phyloP scores from a whole-genome alignment of 2,329 filamentous ascomycete species.

The Aspergillus felis region DNA sequence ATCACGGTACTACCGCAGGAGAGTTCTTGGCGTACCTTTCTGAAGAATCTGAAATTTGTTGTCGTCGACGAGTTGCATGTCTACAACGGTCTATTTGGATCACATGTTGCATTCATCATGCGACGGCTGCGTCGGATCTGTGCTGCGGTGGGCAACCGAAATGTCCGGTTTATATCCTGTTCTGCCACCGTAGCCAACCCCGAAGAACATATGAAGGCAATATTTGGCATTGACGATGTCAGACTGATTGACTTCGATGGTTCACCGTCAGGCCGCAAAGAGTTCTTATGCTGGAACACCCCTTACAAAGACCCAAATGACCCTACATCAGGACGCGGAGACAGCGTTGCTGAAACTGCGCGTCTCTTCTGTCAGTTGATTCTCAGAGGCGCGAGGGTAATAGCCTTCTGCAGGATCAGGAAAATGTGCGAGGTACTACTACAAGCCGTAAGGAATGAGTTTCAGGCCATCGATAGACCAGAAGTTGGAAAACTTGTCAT shows the following conservation, averaged over 20 bases:
- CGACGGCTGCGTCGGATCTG: conserved; percentile 81
- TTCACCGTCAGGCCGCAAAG: conserved; percentile 85
- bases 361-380: conserved; percentile 87
- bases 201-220: conserved; percentile 81
- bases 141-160: conserved; percentile 79
- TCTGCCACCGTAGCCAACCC: conserved; percentile 96
- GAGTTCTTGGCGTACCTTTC: conserved; percentile 78
- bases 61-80: conserved; percentile 92
- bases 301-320: conserved; percentile 87
- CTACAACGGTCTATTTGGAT: conserved; percentile 91
- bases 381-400: conserved; percentile 80
- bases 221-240: conserved; percentile 85
- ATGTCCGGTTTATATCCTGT: conserved; percentile 88
- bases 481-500: conserved; percentile 80
- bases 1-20: conserved; percentile 91
- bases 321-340: conserved; percentile 78
- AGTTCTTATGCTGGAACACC: conserved; percentile 97
- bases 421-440: conserved; percentile 85
- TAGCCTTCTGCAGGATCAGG: conserved; percentile 85
- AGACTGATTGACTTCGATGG: conserved; percentile 85
- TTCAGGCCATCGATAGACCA: conserved; percentile 65
- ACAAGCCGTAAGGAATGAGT: conserved; percentile 72
- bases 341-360: conserved; percentile 79
- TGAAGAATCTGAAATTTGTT: conserved; percentile 86
- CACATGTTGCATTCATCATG: conserved; percentile 94